Evolutionary conservation across 139 green algal species (phyloP).

Genomic region (Eudorina sp.): DNA sequence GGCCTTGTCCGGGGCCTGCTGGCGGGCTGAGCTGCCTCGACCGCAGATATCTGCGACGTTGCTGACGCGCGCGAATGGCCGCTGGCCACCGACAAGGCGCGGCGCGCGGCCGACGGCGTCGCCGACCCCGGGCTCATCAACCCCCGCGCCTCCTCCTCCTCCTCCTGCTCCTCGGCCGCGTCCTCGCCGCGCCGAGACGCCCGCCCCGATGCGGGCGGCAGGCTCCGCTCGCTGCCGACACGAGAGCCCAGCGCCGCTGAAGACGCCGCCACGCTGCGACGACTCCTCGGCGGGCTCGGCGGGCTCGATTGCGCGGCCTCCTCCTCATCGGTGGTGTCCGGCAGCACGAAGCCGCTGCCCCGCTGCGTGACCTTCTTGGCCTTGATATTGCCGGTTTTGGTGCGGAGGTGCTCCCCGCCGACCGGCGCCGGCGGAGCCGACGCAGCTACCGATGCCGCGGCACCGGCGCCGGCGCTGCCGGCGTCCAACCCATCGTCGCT

Average conservation of each 20-base stretch:
- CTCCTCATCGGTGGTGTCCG: slow-evolving; percentile 28
- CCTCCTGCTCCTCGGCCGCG: neutral
- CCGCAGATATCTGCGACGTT: neutral
- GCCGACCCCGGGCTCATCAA: neutral
- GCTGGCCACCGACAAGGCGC: slow-evolving; percentile 7
- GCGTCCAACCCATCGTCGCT: no score
- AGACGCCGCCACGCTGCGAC: neutral
- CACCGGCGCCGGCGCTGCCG: neutral
- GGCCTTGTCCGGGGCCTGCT: neutral
- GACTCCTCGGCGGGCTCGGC: neutral
- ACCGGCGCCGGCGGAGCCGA: neutral
- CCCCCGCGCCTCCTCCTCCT: neutral
- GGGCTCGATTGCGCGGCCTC: neutral
- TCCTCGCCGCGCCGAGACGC: neutral
- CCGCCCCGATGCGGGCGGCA: neutral
- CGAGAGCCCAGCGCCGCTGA: no score
- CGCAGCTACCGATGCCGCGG: neutral
- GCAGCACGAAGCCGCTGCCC: slow-evolving; percentile 10
- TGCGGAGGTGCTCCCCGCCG: slow-evolving; percentile 23
- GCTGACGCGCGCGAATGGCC: neutral
- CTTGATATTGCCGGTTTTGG: slow-evolving; percentile 42
- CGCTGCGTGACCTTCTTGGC: slow-evolving; percentile 31
- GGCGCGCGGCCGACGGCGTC: neutral
- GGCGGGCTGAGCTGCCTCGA: neutral
- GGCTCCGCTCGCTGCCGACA: neutral